phyloP scores from a whole-genome alignment of 169 alveolate species.

The Cryptosporidium xiaoi region DNA sequence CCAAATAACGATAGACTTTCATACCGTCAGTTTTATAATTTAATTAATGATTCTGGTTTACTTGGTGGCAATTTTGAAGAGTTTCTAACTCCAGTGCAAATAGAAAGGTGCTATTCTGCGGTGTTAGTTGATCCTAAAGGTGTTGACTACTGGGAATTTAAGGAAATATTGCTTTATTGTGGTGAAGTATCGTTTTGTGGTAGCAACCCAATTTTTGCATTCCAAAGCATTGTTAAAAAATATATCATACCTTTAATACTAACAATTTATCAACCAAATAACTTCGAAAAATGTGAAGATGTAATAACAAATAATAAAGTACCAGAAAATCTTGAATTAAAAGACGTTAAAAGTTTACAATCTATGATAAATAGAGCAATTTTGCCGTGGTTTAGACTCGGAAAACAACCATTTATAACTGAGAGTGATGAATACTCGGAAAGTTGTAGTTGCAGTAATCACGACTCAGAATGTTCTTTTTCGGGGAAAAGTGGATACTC shows the following conservation, averaged over 20 bases:
- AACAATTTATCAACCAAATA: conserved; percentile 63
- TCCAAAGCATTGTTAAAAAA: conserved; percentile 59
- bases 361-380: conserved; percentile 56
- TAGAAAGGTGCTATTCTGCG: conserved; percentile 70
- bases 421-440: conserved; percentile 40
- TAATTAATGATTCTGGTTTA: conserved; percentile 69
- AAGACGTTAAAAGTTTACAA: conserved; percentile 7
- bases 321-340: conserved; percentile 6
- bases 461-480: background rate
- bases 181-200: conserved; percentile 67
- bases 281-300: conserved; percentile 71
- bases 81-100: conserved; percentile 40
- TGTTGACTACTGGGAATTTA: conserved; percentile 71
- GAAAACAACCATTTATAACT: conserved; percentile 26
- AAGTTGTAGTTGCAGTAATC: conserved; percentile 49
- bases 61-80: conserved; percentile 70
- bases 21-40: conserved; percentile 69
- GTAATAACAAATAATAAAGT: background rate
- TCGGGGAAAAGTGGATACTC: background rate
- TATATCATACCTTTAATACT: conserved; percentile 59
- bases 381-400: conserved; percentile 69
- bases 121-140: conserved; percentile 59
- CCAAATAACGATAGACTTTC: conserved; percentile 55
- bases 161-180: conserved; percentile 62
- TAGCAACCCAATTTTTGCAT: conserved; percentile 24